Conservation (phyloP, 768 basidiomycete species). For the Asterophora lycoperdoides region DNA sequence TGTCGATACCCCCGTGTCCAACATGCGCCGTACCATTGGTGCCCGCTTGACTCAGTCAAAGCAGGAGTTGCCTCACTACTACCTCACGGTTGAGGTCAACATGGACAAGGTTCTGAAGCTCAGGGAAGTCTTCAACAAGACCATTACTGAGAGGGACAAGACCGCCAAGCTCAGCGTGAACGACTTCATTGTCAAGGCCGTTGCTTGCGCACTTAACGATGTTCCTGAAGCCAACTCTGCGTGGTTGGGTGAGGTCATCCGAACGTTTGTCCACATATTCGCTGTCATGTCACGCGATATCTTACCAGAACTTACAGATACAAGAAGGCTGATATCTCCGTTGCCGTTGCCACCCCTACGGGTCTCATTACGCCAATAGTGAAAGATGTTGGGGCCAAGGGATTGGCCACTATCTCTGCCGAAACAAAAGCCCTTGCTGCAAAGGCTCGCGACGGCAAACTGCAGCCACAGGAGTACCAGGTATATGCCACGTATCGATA, state of each 20-base stretch:
- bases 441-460: slow-evolving; percentile 95
- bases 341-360: slow-evolving; percentile 93
- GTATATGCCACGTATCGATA: slow-evolving; percentile 30
- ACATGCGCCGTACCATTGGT: slow-evolving; percentile 94
- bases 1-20: slow-evolving; percentile 84
- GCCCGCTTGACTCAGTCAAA: slow-evolving; percentile 88
- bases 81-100: slow-evolving; percentile 89
- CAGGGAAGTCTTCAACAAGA: slow-evolving; percentile 92
- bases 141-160: slow-evolving; percentile 83
- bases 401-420: slow-evolving; percentile 86
- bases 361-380: slow-evolving; percentile 98
- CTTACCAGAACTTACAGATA: slow-evolving; percentile 47
- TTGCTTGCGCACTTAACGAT: slow-evolving; percentile 84
- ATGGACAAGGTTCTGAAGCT: slow-evolving; percentile 97
- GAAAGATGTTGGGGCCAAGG: slow-evolving; percentile 89
- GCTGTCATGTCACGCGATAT: neutral
- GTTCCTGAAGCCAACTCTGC: slow-evolving; percentile 98
- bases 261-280: slow-evolving; percentile 65
- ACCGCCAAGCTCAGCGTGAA: slow-evolving; percentile 92
- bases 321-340: slow-evolving; percentile 94
- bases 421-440: slow-evolving; percentile 91
- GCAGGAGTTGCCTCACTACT: slow-evolving; percentile 95
- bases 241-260: slow-evolving; percentile 93
- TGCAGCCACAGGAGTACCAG: slow-evolving; percentile 95
- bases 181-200: slow-evolving; percentile 97